Conservation (phyloP, 352 stramenopile genomes). For the Globisporangium alternatum region DNA sequence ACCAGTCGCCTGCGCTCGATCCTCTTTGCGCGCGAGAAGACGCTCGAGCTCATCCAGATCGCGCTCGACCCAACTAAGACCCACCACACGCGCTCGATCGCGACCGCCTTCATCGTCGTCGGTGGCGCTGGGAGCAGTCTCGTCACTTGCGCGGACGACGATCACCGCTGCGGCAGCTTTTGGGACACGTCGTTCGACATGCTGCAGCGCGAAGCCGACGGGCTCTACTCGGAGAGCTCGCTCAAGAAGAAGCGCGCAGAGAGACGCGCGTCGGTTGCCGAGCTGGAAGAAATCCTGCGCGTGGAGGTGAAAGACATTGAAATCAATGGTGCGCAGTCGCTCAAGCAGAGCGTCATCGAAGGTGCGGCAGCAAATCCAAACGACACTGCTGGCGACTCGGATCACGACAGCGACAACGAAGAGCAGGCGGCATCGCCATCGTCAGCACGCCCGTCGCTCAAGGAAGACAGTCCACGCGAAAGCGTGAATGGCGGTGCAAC, state of each 20-base stretch:
- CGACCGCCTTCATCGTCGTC: slow-evolving; percentile 76
- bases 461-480: slow-evolving; percentile 12
- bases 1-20: slow-evolving; percentile 70
- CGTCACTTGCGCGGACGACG: slow-evolving; percentile 38
- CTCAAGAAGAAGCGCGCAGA: slow-evolving; percentile 36
- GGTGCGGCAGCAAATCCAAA: slow-evolving; percentile 25
- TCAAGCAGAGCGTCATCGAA: slow-evolving; percentile 66
- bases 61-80: slow-evolving; percentile 49
- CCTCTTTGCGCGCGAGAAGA: slow-evolving; percentile 68
- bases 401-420: slow-evolving; percentile 23
- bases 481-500: slow-evolving; percentile 17
- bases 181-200: slow-evolving; percentile 71
- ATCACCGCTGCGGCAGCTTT: slow-evolving; percentile 58
- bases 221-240: slow-evolving; percentile 35
- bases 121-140: slow-evolving; percentile 58
- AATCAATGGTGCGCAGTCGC: slow-evolving; percentile 58
- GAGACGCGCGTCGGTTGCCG: slow-evolving; percentile 45
- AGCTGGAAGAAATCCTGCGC: slow-evolving; percentile 76
- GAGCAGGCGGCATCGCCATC: slow-evolving; percentile 9
- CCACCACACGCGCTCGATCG: slow-evolving; percentile 66
- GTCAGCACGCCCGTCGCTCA: slow-evolving; percentile 10
- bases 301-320: slow-evolving; percentile 75
- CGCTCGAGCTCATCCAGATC: slow-evolving; percentile 67
- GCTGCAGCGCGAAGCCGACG: slow-evolving; percentile 58
- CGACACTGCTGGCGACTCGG: slow-evolving; percentile 24